These are phyloP conservation scores for Hypoxylon subgilvum DNA, from an alignment of 495 filamentous ascomycete genomes.

Conservation along the genomic window DNA sequence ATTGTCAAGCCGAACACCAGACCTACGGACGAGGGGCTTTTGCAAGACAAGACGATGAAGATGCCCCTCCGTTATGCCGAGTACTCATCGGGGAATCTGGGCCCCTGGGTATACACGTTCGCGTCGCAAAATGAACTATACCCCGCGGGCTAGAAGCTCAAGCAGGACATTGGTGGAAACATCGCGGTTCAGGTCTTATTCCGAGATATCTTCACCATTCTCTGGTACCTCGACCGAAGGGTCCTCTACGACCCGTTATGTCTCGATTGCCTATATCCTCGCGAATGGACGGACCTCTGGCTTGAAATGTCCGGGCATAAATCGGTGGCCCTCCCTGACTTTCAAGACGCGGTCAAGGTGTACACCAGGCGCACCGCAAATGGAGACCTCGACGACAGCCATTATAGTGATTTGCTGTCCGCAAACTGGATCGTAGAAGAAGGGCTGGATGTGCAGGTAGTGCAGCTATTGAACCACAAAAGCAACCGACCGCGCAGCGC, in stretches of 20 bases:
- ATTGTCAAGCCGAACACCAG: conserved; percentile 1
- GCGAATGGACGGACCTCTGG: conserved; percentile 12
- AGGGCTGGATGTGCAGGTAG: too few species aligned
- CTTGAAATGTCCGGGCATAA: not conserved
- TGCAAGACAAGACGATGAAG: not conserved
- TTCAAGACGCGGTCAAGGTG: not conserved
- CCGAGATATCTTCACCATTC: conserved; percentile 18
- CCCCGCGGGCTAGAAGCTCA: not conserved
- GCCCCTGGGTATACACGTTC: conserved; percentile 7
- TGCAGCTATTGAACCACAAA: too few species aligned
- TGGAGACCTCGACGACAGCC: not conserved
- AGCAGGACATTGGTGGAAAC: not conserved
- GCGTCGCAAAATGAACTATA: not conserved
- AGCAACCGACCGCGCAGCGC: too few species aligned
- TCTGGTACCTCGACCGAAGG: conserved; percentile 14
- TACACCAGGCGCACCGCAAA: conserved; percentile 12
- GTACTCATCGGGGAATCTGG: not conserved
- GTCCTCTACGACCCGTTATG: not conserved
- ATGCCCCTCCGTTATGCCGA: conserved; percentile 14
- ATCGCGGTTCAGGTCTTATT: conserved; percentile 12
- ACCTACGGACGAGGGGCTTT: conserved; percentile 2
- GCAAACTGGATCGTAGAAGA: too few species aligned
- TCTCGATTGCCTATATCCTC: conserved; percentile 3
- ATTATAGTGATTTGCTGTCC: too few species aligned
- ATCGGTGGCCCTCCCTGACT: not conserved